Base-by-base conservation (phyloP, 73 alveolate genomes). In the Tetrahymena thermophila region DNA sequence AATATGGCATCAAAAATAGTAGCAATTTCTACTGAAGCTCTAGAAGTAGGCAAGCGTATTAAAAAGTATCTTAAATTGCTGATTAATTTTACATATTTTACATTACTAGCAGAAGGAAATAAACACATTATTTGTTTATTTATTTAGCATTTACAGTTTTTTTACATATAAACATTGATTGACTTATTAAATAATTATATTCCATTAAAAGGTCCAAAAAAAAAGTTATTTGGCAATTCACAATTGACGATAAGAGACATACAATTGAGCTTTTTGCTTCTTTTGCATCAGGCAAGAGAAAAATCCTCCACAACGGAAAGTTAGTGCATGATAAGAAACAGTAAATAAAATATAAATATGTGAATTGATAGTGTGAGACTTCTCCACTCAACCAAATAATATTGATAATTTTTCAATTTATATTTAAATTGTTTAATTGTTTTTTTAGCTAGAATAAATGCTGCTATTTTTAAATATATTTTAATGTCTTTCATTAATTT, bases 221-320 rank as follows among this genome's bases (percentile, higher is more conserved):
- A 96, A 93, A 96, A 93, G 97, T 96, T 93, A 93, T 94, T 34
- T 98, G 99, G 99, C 84, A 96, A 35, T 96, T 98, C 96, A 94
- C 96, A 56, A 96, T 98, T 21, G 99, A 98, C 57, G 98, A 96
- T 84, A 97, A 98, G 94, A 97, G 95, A 35, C 98, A 98, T 89
- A 93, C 95, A 19, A 96, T 98, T 84, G 98, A 97, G 96, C 85
- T 98, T 93, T 98, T 97, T 84, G 97, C 94, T 43, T 96, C 98
- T 85, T 94, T 96, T 44, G 94, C 97, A 21, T 94, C 98, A 34
- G 99, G 99, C 35, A 98, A 98, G 96, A 96, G 97, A 95, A 98
- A 97, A 96, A 96, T 98, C 35, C 96, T 98, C 84, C 96, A 97
- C 84, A 97, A 98, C 93, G 99, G 99, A 4, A n/a, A 71, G 23